Base-by-base conservation (phyloP, 768 basidiomycete species). In the Boletellus emodensis region DNA sequence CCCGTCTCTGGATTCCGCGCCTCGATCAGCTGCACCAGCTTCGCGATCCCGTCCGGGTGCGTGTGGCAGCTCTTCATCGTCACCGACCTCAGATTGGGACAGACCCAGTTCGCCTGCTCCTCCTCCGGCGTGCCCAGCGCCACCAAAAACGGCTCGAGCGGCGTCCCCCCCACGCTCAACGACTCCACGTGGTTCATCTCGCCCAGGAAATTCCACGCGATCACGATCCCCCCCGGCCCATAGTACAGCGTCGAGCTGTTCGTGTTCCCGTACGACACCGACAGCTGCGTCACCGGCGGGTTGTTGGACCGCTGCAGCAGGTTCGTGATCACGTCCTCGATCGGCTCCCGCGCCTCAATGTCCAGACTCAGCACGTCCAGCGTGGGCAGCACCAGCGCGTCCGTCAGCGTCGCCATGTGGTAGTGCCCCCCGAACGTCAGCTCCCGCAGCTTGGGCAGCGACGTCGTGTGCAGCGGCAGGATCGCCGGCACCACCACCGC, bases 1-100 rank as follows among this genome's bases (percentile, higher is more conserved):
- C 67, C 61, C 11, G 62, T 63, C 44, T 73, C 75, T 0, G 88
- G 87, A 61, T 90, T 90, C 45, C 87, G 73, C 49, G 78, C 77
- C 41, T 88, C 85, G 18, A 90, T 76, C 69, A 88, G 76, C 62
- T 80, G 79, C 22, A 90, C 84, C 17, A 90, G 75, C 67, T 83
- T 84, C 44, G 74, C 73, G 22, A 86, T 78, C 24, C 80, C 82
- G 44, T 87, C 85, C 30, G 74, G 75, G 58, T 84, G 83, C 20
- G 79, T 73, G 60, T 83, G 80, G 59, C 86, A 89, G 34, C 72
- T 77, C 56, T 80, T 78, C 75, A 90, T 71, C 24, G 78, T 77
- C 39, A 91, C 72, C 12, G 73, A 68, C 52, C 73, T 75, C 49
- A 91, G 71, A 46, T 72, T 72, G 6, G 88, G 86, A 60, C 85